phyloP scores from a whole-genome alignment of 2,329 filamentous ascomycete species.

The Colletotrichum agaves region DNA sequence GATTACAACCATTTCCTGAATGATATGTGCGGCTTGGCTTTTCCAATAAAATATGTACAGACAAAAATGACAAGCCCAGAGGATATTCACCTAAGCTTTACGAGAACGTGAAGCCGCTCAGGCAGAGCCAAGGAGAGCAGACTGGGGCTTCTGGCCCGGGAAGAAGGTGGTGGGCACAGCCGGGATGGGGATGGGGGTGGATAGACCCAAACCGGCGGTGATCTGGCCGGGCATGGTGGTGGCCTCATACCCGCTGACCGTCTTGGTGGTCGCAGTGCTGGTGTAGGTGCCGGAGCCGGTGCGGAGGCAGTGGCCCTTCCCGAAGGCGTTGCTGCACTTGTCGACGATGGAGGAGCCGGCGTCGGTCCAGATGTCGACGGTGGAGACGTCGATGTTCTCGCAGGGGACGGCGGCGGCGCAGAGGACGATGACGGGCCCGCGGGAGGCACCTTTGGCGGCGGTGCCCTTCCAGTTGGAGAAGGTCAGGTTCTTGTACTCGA shows the following conservation, averaged over 20 bases:
- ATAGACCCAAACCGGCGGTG: constrained; percentile 28
- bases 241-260: constrained; percentile 18
- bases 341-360: constrained; percentile 53
- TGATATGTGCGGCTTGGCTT: constrained; percentile 11
- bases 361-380: constrained; percentile 65
- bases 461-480: constrained; percentile 68
- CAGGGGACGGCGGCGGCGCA: constrained; percentile 64
- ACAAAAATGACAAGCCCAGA: neutral
- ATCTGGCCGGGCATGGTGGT: constrained; percentile 28
- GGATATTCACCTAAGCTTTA: neutral
- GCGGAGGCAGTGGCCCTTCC: constrained; percentile 53
- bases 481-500: constrained; percentile 62
- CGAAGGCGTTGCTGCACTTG: constrained; percentile 60
- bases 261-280: constrained; percentile 28
- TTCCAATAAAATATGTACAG: constrained; percentile 22
- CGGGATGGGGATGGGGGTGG: constrained; percentile 25
- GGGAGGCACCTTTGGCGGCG: constrained; percentile 57
- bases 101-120: neutral
- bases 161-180: constrained; percentile 32
- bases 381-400: constrained; percentile 59
- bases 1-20: constrained; percentile 15
- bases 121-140: constrained; percentile 13
- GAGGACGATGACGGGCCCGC: constrained; percentile 63
- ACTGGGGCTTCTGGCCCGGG: constrained; percentile 25
- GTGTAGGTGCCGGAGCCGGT: constrained; percentile 27